phyloP scores from a whole-genome alignment of 2,329 filamentous ascomycete genomes.

The Akanthomyces lecanii region DNA sequence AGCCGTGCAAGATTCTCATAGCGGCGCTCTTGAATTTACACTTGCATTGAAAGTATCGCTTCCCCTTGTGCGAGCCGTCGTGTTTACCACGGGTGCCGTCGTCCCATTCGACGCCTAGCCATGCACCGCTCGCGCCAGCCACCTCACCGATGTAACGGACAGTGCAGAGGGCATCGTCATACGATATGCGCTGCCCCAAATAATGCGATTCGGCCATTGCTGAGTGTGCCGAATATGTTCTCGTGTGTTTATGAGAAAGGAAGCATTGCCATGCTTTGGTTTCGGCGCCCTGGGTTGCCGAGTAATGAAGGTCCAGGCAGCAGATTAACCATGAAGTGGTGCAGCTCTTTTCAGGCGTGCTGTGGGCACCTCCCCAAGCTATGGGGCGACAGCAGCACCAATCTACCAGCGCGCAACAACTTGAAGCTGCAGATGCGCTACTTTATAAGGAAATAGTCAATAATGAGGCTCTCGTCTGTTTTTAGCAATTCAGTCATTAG shows the following conservation, averaged over 20 bases:
- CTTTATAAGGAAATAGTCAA: not conserved
- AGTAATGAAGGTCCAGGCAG: slow-evolving; percentile 17
- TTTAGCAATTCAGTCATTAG: too few species aligned
- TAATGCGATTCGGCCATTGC: slow-evolving; percentile 39
- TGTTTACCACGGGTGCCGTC: slow-evolving; percentile 84
- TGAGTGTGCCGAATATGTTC: not conserved
- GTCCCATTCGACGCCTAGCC: slow-evolving; percentile 98
- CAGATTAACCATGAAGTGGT: slow-evolving; percentile 19
- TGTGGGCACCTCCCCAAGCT: not conserved
- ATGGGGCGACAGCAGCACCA: not conserved
- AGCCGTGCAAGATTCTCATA: not conserved
- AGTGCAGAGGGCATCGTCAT: slow-evolving; percentile 73
- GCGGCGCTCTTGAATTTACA: not conserved
- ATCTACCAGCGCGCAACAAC: not conserved
- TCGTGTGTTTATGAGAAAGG: not conserved
- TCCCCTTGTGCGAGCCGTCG: slow-evolving; percentile 74
- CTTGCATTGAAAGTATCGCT: slow-evolving; percentile 79
- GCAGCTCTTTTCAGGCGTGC: not conserved
- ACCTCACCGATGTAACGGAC: slow-evolving; percentile 79
- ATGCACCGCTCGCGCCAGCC: slow-evolving; percentile 68
- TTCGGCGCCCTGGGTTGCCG: not conserved
- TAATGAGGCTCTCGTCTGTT: not conserved
- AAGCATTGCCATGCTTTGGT: not conserved
- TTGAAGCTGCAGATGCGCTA: not conserved
- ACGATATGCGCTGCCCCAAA: slow-evolving; percentile 75